A percentile compares a stretch with the other conserved stretches of the same genome.
Evolutionary conservation across 257 asterid genomes (phyloP).

Genomic region (Nicotiana obtusifolia): DNA sequence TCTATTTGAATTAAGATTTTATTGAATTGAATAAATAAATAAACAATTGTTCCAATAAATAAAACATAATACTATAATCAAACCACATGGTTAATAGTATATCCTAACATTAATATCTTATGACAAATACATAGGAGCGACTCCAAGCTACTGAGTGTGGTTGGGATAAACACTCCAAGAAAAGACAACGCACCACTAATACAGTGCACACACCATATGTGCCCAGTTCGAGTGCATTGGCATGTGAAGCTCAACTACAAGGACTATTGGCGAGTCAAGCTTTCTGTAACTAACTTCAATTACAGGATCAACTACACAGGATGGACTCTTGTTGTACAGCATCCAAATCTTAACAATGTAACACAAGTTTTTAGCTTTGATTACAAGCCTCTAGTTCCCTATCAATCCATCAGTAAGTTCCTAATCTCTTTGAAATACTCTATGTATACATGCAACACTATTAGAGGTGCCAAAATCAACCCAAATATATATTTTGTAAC

Average conservation of each 20-base stretch:
- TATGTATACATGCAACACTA: background rate
- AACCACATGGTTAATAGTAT: no score
- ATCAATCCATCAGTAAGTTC: slow-evolving; percentile 70
- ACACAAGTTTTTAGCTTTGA: slow-evolving; percentile 94
- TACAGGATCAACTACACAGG: slow-evolving; percentile 63
- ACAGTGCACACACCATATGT: slow-evolving; percentile 91
- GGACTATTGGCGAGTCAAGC: slow-evolving; percentile 79
- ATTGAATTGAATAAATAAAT: no score
- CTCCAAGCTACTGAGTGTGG: slow-evolving; percentile 59
- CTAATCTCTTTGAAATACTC: background rate
- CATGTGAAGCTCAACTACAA: slow-evolving; percentile 73
- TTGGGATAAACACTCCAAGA: slow-evolving; percentile 73
- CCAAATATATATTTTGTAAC: background rate
- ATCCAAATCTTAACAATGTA: slow-evolving; percentile 84
- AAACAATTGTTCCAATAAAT: no score
- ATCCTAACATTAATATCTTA: background rate
- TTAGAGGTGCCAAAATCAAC: background rate
- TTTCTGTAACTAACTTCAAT: slow-evolving; percentile 78
- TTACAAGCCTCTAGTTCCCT: slow-evolving; percentile 77
- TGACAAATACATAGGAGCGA: slow-evolving; percentile 42
- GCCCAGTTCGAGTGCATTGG: slow-evolving; percentile 94
- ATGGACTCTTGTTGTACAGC: slow-evolving; percentile 89
- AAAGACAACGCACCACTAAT: slow-evolving; percentile 61
- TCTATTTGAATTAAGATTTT: no score
- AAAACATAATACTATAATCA: no score